Evolutionary conservation across 2,329 filamentous ascomycete species (phyloP), one percentile per base, ranked within the genome.

Genomic region (Fusarium subglutinans): DNA sequence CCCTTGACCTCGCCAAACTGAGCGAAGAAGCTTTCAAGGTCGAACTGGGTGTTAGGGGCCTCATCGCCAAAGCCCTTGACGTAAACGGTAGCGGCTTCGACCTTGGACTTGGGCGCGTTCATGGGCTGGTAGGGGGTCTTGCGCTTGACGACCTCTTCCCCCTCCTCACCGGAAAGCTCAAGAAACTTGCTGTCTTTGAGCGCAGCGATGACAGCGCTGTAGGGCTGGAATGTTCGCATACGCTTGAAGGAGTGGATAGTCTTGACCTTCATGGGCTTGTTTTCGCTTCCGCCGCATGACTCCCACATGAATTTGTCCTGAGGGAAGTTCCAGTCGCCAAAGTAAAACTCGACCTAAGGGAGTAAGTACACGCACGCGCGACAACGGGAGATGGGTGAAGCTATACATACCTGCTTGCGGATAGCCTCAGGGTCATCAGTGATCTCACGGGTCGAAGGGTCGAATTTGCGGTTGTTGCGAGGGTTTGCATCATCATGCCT

Each of bases 1-100:
- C 92, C 90, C 79, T 93, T 94, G 78, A 94, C 90, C 38, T 93
- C 88, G 53, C 95, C 96, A 81, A 91, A 95, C 66, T 92, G 89
- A 63, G 91, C 88, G 82, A 98, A 98, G 87, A 97, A 98, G 70
- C 91, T 91, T 86, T 99, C 96, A 65, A 99, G 92, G 73, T 98
- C 94, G 82, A 98, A 94, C 83, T 98, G 96, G 35, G 95, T 96
- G 70, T 90, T 92, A 17, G 92, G 88, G n/a, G 89, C 87, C 84
- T 98, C 95, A 50, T 93, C 90, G 50, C 95, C 95, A 79, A 99
- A 99, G 56, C 95, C 96, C 87, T 98, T 99, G 78, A 90, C 94
- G 83, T 99, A 99, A 80, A 97, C 89, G 78, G 92, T 96, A 66
- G 92, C 88, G 67, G 90, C 88, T 82, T 95, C 92, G 64, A 89